A percentile compares a stretch with the other conserved stretches of the same genome.
These are phyloP conservation scores for Microbotryum violaceum DNA, from an alignment of 1,284 basidiomycete species.

Conservation along the genomic window DNA sequence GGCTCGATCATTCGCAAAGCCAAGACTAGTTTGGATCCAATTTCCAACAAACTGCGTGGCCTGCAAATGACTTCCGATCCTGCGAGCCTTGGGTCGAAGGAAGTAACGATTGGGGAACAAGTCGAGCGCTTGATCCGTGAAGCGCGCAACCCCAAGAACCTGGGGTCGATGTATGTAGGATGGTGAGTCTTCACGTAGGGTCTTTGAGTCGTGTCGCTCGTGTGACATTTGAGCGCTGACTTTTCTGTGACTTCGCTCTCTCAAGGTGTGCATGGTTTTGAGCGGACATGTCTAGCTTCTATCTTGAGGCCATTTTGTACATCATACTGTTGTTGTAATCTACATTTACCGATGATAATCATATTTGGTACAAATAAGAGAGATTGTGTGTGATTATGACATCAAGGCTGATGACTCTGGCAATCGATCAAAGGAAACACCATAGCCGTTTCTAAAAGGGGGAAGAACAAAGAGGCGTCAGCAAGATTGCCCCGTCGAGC, in stretches of 20 bases:
- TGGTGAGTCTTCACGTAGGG: constrained; percentile 4
- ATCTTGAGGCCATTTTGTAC: no score
- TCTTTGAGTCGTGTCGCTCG: no score
- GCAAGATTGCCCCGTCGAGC: neutral
- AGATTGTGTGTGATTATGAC: no score
- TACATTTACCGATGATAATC: no score
- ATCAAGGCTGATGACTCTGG: no score
- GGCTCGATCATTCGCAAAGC: constrained; percentile 13
- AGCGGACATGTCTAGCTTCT: neutral
- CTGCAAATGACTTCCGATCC: constrained; percentile 51
- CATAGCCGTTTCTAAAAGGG: constrained; percentile 14
- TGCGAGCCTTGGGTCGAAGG: constrained; percentile 52
- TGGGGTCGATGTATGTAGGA: constrained; percentile 53
- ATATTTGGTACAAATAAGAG: no score
- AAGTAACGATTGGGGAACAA: constrained; percentile 70
- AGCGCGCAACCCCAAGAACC: constrained; percentile 61
- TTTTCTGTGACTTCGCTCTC: no score
- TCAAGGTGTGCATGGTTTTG: constrained; percentile 5
- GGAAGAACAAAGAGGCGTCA: neutral
- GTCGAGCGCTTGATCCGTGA: constrained; percentile 86
- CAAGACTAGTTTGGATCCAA: constrained; percentile 63
- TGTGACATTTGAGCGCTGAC: neutral
- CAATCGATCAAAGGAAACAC: constrained; percentile 8
- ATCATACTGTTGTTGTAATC: no score
- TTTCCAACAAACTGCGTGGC: constrained; percentile 75